phyloP scores from a whole-genome alignment of 352 stramenopile species.

The Globisporangium cylindrosporum region DNA sequence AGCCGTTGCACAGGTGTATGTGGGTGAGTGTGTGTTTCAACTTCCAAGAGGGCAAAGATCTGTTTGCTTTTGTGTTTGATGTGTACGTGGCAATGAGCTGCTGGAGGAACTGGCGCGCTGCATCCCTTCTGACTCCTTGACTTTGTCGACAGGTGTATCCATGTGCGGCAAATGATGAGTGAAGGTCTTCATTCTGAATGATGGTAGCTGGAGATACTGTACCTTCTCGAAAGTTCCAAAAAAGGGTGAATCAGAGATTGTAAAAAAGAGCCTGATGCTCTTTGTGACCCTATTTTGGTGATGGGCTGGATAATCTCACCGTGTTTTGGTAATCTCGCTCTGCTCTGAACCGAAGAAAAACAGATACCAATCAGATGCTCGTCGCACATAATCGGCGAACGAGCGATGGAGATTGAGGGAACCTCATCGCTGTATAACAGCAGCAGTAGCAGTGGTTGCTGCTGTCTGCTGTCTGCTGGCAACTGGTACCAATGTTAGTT shows the following conservation, averaged over 20 bases:
- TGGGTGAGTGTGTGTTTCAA: too few species aligned
- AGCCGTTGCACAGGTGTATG: too few species aligned
- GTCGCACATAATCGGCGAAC: background rate
- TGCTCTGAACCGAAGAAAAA: constrained; percentile 1
- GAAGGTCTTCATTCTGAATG: background rate
- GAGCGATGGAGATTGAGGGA: background rate
- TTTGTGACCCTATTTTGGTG: background rate
- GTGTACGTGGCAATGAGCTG: background rate
- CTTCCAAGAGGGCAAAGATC: too few species aligned
- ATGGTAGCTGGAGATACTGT: background rate
- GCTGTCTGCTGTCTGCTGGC: background rate
- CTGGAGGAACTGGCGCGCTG: background rate
- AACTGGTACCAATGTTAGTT: background rate
- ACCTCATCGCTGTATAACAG: background rate
- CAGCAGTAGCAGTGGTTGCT: background rate
- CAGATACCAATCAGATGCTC: background rate
- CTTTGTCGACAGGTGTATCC: background rate
- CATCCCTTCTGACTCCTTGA: background rate
- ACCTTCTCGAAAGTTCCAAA: constrained; percentile 6
- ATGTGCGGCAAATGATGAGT: background rate
- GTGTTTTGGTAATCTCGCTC: background rate
- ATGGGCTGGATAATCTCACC: background rate
- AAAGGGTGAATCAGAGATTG: background rate
- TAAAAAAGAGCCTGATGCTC: background rate
- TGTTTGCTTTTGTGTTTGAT: background rate